Evolutionary conservation across 169 alveolate species (phyloP).

Genomic region (Plasmodium relictum): DNA sequence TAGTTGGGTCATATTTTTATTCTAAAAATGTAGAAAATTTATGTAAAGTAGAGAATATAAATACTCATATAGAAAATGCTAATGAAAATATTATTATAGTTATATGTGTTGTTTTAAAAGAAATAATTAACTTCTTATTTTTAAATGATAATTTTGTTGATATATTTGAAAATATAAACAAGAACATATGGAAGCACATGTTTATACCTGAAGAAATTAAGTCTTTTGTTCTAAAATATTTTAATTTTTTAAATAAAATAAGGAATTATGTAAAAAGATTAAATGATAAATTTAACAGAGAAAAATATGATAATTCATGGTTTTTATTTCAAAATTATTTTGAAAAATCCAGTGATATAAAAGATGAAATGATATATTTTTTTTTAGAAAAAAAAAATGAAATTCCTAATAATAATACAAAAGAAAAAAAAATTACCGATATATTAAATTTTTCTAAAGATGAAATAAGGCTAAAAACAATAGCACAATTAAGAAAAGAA

Average conservation of each 20-base stretch:
- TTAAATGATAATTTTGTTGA: conserved; percentile 47
- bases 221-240: conserved; percentile 20
- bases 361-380: conserved; percentile 40
- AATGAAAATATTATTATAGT: conserved; percentile 19
- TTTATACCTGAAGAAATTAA: conserved; percentile 56
- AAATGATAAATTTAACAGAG: conserved; percentile 4
- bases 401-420: neutral
- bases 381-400: conserved; percentile 28
- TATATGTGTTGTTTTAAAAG: conserved; percentile 42
- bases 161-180: conserved; percentile 42
- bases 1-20: conserved; percentile 36
- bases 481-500: conserved; percentile 62
- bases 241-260: conserved; percentile 29
- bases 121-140: conserved; percentile 48
- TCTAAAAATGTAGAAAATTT: conserved; percentile 33
- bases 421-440: conserved; percentile 2
- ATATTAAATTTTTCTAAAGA: conserved; percentile 57
- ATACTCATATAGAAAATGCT: neutral
- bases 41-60: neutral
- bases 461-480: conserved; percentile 41
- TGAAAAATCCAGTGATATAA: conserved; percentile 31
- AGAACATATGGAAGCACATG: conserved; percentile 54
- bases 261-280: conserved; percentile 41
- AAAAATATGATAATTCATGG: conserved; percentile 60
- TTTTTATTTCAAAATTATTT: conserved; percentile 56